Base-by-base conservation (phyloP, 805 yeast genomes). In the Ogataea paraovalis region DNA sequence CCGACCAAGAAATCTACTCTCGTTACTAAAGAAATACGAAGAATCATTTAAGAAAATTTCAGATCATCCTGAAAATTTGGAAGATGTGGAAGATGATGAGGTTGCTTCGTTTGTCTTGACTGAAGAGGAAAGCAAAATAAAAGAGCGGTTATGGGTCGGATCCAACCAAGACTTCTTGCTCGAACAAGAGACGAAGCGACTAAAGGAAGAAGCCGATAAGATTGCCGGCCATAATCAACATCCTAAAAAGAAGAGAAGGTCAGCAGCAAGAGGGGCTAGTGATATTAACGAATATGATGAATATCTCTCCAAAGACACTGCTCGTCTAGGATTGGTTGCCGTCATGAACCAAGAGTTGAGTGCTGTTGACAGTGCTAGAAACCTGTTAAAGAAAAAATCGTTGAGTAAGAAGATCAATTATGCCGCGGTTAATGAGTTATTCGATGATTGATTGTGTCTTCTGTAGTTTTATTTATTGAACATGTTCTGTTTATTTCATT, bases 331-430 rank as follows among this genome's bases (percentile, higher is more conserved):
- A 9, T 48, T 77, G 13, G 66, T 71, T 36, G 71, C 70, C 20
- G 76, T 78, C 1, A 52, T 74, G 41, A 73, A 74, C 43, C 80
- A 74, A 49, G 76, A 70, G 40, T 63, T 75, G 28, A 71, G 46
- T 33, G 87, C 96, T 0, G 88, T 86, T 1, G 95, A 85, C 44
- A 83, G 85, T 60, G 94, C 94, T 2, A 85, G 79, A 60, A 80
- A 74, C 47, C 82, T 89, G 86, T 63, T 92, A 36, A 78, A 80
- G 54, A 85, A 83, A 66, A 83, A 87, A 59, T 74, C 86, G 6
- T 82, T 85, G 54, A 87, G 97, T 23, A 86, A 84, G 68, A 94
- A 94, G 72, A 86, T 94, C 65, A 94, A 94, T 66, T 94, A 94
- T 65, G 82, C 78, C 42, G 90, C 92, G 4, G 78, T 92, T 45